Evolutionary conservation across 441 rosid species (phyloP).

Genomic region (Breynia disticha): DNA sequence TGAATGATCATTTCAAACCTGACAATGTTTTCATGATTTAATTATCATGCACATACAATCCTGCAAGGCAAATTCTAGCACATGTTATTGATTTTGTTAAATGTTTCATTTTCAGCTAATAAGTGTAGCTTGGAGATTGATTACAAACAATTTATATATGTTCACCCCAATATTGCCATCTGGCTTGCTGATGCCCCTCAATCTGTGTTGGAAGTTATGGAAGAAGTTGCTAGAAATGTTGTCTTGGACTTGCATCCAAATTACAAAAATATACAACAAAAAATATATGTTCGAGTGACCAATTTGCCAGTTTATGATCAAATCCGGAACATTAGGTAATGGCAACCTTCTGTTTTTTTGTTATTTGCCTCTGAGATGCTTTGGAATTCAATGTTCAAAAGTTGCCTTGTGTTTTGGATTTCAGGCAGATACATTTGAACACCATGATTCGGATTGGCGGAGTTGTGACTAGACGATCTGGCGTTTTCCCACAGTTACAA

Average conservation of each 20-base stretch:
- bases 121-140: slow-evolving; percentile 90
- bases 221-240: slow-evolving; percentile 68
- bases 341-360: neutral
- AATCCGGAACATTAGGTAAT: slow-evolving; percentile 86
- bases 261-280: slow-evolving; percentile 75
- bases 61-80: neutral
- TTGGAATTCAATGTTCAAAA: neutral
- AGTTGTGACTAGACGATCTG: slow-evolving; percentile 93
- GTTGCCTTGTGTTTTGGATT: slow-evolving; percentile 11
- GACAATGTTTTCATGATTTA: slow-evolving; percentile 1
- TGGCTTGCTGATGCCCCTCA: slow-evolving; percentile 99
- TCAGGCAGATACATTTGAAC: slow-evolving; percentile 94
- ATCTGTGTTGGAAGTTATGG: slow-evolving; percentile 96
- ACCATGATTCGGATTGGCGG: slow-evolving; percentile 99
- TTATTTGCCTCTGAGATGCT: neutral
- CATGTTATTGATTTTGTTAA: neutral
- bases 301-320: slow-evolving; percentile 93
- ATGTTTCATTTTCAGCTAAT: slow-evolving; percentile 55
- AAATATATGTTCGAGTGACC: slow-evolving; percentile 76
- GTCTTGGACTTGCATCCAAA: slow-evolving; percentile 84
- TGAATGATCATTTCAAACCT: slow-evolving; percentile 17
- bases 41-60: neutral
- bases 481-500: slow-evolving; percentile 95
- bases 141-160: slow-evolving; percentile 78
- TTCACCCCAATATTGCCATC: slow-evolving; percentile 93